phyloP scores from a whole-genome alignment of 2,329 filamentous ascomycete species.

The Graphilbum ipis-grandicollis region DNA sequence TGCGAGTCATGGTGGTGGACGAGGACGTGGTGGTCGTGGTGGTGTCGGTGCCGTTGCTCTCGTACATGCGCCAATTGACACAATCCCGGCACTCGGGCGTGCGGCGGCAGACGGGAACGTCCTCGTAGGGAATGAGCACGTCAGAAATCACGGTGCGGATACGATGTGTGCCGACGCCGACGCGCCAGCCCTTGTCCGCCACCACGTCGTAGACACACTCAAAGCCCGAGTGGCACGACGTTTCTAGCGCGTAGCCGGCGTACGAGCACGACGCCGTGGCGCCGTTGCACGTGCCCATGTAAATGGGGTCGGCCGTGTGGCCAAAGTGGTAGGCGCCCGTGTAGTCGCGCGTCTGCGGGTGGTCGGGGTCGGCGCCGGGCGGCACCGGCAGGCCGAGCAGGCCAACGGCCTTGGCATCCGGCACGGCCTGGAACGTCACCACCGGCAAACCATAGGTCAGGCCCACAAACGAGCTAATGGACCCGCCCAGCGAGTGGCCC shows the following conservation, averaged over 20 bases:
- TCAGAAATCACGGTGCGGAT: conserved; percentile 79
- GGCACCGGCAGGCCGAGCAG: conserved; percentile 75
- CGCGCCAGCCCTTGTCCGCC: conserved; percentile 76
- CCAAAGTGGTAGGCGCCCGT: conserved; percentile 84
- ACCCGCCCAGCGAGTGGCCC: conserved; percentile 83
- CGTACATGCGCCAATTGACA: conserved; percentile 83
- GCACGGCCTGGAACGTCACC: conserved; percentile 87
- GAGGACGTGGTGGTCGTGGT: conserved; percentile 38
- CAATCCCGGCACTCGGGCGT: conserved; percentile 80
- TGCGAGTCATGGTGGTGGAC: conserved; percentile 42
- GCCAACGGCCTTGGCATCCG: conserved; percentile 72
- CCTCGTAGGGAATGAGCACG: conserved; percentile 69
- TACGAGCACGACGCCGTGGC: conserved; percentile 79
- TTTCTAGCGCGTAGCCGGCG: conserved; percentile 85
- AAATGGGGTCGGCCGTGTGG: conserved; percentile 89
- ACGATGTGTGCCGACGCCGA: conserved; percentile 79
- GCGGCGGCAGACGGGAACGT: conserved; percentile 56
- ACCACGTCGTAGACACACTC: conserved; percentile 91
- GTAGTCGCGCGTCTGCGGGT: conserved; percentile 51
- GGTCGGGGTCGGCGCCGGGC: conserved; percentile 54
- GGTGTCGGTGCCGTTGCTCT: conserved; percentile 72
- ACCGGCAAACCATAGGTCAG: conserved; percentile 79
- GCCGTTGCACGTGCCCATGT: conserved; percentile 79
- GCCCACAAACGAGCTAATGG: conserved; percentile 74
- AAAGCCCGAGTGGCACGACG: conserved; percentile 74